Evolutionary conservation across 768 basidiomycete species (phyloP).

Genomic region (Trametes sanguinea): DNA sequence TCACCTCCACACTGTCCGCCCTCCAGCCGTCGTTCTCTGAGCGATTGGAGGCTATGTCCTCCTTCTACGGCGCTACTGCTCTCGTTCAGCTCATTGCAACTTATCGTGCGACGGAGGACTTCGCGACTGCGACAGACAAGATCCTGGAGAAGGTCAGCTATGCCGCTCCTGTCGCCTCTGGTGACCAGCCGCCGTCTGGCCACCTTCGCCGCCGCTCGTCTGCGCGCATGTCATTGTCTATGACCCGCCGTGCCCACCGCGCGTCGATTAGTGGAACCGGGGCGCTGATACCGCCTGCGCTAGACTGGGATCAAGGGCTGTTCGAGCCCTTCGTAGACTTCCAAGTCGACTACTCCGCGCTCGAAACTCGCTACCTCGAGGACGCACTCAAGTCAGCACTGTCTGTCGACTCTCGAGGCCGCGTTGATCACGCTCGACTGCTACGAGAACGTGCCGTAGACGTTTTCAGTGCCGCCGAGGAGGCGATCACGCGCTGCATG

Average conservation of each 20-base stretch:
- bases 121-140: slow-evolving; percentile 71
- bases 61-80: slow-evolving; percentile 60
- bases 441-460: slow-evolving; percentile 76
- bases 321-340: slow-evolving; percentile 95
- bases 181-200: slow-evolving; percentile 2
- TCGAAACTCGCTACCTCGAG: slow-evolving; percentile 75
- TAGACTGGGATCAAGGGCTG: slow-evolving; percentile 86
- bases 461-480: slow-evolving; percentile 77
- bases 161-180: slow-evolving; percentile 38
- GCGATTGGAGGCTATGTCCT: slow-evolving; percentile 70
- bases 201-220: slow-evolving; percentile 27
- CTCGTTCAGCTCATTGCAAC: slow-evolving; percentile 71
- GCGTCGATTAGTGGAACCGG: slow-evolving; percentile 33
- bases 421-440: slow-evolving; percentile 57
- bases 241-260: slow-evolving; percentile 33
- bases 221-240: slow-evolving; percentile 35
- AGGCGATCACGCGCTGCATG: slow-evolving; percentile 72
- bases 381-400: slow-evolving; percentile 54
- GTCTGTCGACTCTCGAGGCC: slow-evolving; percentile 43
- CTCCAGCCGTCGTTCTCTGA: slow-evolving; percentile 83
- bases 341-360: slow-evolving; percentile 77
- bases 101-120: slow-evolving; percentile 80
- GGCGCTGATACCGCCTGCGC: slow-evolving; percentile 10
- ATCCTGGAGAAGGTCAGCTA: slow-evolving; percentile 68
- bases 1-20: slow-evolving; percentile 76